Base-by-base conservation (phyloP, 768 basidiomycete genomes). In the Leccinum subtestaceum region DNA sequence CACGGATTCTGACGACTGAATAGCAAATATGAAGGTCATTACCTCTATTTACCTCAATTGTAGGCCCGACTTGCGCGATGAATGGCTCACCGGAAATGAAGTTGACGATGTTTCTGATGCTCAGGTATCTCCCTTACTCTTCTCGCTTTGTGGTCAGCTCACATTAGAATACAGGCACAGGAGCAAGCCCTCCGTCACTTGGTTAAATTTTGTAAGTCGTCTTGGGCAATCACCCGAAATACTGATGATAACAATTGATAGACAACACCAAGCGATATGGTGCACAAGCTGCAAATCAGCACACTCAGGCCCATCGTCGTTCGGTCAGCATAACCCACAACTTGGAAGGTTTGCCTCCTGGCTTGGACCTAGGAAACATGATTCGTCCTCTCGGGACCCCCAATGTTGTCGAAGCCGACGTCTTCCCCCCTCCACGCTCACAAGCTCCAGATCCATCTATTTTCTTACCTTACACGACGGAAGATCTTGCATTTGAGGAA, bases 11-110 rank as follows among this genome's bases (percentile, higher is more conserved):
- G 46, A 71, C 36, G 32, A 53, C 52, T 68, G 31, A 43, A 15
- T 13, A 98, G 96, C 93, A 21, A 99, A 98, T 73, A 99, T 99
- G 97, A 98, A 99, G 76, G 92, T 98, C 57, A 98, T 99, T 65
- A 99, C 97, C 9, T 87, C 95, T 17, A 98, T 99, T 63, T 99
- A 99, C 73, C 79, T 98, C 58, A 97, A 98, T 68, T 98, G 95
- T 70, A 84, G 97, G 55, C 97, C 97, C 8, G 96, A 98, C 70
- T 81, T 99, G 45, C 84, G 96, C 19, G 97, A 99, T 72, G 97
- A 98, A 68, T 99, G 97, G 97, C 80, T 99, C 45, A 90, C 94
- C 12, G 93, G 93, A 1, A 87, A 86, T 13, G 96, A 98, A 71
- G 87, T 92, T 10, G 96, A 98, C 62, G 91, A 92, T 62, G 89